Evolutionary conservation across 495 filamentous ascomycete genomes (phyloP).

Genomic region (Penicillium bovifimosum): DNA sequence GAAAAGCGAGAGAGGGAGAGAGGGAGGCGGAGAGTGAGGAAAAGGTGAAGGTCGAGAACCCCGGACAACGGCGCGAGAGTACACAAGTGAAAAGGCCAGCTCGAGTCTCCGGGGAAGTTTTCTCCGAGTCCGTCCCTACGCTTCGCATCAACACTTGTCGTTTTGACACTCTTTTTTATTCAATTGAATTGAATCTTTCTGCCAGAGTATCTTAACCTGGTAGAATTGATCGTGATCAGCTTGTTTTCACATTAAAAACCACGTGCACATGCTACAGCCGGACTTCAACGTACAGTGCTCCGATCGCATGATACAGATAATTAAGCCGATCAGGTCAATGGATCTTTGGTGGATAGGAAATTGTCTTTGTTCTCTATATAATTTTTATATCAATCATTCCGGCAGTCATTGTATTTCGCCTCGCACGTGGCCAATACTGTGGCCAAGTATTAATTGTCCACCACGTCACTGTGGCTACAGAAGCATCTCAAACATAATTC

Average conservation of each 20-base stretch:
- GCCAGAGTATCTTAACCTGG: no score
- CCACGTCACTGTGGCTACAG: background rate
- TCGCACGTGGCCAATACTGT: constrained; percentile 1
- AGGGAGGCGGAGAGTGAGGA: constrained; percentile 6
- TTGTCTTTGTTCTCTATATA: no score
- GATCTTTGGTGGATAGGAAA: no score
- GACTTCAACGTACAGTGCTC: no score
- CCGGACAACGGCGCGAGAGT: constrained; percentile 21
- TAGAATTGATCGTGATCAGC: no score
- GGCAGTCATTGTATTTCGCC: background rate
- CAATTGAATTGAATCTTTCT: no score
- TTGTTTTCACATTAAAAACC: no score
- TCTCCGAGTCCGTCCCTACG: constrained; percentile 20
- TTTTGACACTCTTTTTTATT: no score
- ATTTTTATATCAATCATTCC: background rate
- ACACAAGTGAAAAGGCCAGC: constrained; percentile 32
- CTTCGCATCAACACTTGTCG: background rate
- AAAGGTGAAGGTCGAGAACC: constrained; percentile 22
- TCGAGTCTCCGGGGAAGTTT: constrained; percentile 30
- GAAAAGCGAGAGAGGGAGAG: constrained; percentile 11
- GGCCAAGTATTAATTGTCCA: background rate
- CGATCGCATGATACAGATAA: no score
- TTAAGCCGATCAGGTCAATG: no score
- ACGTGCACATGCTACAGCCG: no score
- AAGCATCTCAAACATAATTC: background rate